A percentile compares a stretch with the other conserved stretches of the same genome.
Evolutionary conservation across 108 stramenopile genomes (phyloP).

Genomic region (Parmales sp.): DNA sequence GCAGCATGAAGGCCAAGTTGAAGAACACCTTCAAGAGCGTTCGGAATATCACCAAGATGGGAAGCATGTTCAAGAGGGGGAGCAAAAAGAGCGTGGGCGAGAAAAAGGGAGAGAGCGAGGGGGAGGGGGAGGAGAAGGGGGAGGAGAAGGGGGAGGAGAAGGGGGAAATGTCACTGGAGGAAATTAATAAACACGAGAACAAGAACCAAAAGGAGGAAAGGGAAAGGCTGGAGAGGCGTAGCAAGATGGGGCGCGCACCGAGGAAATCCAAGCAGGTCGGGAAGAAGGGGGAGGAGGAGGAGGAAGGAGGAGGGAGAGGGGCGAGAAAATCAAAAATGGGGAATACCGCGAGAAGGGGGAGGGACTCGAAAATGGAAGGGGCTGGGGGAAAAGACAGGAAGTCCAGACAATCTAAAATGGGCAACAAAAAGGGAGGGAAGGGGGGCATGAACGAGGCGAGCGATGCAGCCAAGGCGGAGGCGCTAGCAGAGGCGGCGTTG

Average conservation of each 20-base stretch:
- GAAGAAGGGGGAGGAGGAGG: background rate
- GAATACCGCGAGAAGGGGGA: background rate
- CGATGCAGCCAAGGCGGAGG: background rate
- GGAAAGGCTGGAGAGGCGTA: background rate
- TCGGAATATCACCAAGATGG: background rate
- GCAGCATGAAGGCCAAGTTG: background rate
- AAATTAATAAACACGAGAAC: no score
- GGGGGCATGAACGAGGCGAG: background rate
- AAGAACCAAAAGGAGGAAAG: background rate
- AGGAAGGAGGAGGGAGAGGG: background rate
- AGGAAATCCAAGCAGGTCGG: background rate
- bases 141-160: background rate
- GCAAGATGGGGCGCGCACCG: background rate
- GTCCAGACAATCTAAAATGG: background rate
- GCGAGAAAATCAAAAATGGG: background rate
- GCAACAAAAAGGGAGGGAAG: background rate
- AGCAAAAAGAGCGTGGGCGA: background rate
- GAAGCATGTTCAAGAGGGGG: background rate
- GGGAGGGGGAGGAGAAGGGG: background rate
- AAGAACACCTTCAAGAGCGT: background rate
- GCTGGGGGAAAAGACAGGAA: background rate
- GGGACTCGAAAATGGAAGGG: no score
- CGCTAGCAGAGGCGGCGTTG: constrained; percentile 4
- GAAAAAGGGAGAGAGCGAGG: background rate
- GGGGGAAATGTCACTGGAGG: background rate